These are phyloP conservation scores for Cyberlindnera saturnus DNA, from an alignment of 805 yeast genomes.

Conservation along the genomic window DNA sequence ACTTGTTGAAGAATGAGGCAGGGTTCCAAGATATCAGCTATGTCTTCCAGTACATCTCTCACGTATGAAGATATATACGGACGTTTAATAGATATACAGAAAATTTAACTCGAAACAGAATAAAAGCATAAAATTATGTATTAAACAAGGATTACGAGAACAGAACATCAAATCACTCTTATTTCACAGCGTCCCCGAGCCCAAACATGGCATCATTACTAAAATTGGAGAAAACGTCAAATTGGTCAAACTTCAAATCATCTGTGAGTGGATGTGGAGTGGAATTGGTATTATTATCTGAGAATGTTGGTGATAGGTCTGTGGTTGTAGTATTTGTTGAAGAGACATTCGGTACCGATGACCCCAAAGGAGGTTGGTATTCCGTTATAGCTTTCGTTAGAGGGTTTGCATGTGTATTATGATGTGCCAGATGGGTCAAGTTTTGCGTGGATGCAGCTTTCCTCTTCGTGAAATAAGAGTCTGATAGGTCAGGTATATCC, in stretches of 20 bases:
- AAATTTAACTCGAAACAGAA: not conserved
- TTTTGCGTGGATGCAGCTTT: not conserved
- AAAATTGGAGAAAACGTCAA: not conserved
- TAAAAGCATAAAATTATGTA: not conserved
- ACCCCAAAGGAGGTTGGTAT: not conserved
- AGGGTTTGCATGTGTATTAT: not conserved
- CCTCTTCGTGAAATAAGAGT: not conserved
- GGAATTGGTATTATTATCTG: not conserved
- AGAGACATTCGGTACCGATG: not conserved
- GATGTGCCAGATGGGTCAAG: not conserved
- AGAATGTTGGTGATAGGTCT: not conserved
- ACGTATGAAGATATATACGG: slow-evolving; percentile 25
- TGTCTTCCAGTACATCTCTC: slow-evolving; percentile 92
- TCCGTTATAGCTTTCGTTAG: not conserved
- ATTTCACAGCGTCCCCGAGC: not conserved
- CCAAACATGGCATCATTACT: slow-evolving; percentile 4
- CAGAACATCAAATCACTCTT: not conserved
- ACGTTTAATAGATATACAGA: not conserved
- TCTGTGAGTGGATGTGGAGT: not conserved
- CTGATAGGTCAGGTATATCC: slow-evolving; percentile 21
- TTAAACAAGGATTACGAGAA: not conserved
- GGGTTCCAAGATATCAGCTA: slow-evolving; percentile 66
- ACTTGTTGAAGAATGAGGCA: slow-evolving; percentile 67
- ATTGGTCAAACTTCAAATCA: not conserved
- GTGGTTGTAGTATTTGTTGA: not conserved